Conservation (phyloP, 73 alveolate genomes). For the Stentor roeselii region DNA sequence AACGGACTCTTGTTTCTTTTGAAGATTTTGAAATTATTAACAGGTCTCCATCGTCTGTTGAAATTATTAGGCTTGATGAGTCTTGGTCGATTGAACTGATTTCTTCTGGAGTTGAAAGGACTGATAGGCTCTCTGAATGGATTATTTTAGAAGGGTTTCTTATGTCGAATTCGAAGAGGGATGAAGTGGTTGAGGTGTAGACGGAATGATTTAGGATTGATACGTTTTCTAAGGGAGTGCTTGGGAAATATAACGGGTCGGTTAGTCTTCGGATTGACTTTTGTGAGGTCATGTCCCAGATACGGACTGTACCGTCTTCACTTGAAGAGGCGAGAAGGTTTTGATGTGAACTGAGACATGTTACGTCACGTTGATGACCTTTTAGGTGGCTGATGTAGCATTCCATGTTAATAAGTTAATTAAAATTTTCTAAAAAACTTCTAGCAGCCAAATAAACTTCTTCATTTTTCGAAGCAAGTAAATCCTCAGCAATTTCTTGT, state of each 20-base stretch:
- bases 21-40: background rate
- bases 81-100: background rate
- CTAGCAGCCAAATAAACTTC: background rate
- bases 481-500: background rate
- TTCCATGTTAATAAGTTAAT: background rate
- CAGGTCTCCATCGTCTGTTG: background rate
- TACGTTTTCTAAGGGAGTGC: background rate
- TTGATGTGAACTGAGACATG: background rate
- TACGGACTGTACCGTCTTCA: background rate
- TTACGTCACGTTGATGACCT: background rate
- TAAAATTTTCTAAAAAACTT: background rate
- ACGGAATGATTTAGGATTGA: background rate
- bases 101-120: background rate
- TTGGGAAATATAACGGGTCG: background rate
- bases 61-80: background rate
- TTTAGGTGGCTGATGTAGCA: background rate
- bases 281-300: constrained; percentile 3
- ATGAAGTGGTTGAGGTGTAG: background rate
- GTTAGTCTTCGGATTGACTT: background rate
- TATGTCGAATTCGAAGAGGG: background rate
- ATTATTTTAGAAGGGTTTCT: background rate
- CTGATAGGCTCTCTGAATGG: background rate
- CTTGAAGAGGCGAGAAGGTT: background rate
- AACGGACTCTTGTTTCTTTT: background rate
- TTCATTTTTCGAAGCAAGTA: too few species aligned